Conservation (phyloP, 306 rosid genomes). For the Lablab purpureus region DNA sequence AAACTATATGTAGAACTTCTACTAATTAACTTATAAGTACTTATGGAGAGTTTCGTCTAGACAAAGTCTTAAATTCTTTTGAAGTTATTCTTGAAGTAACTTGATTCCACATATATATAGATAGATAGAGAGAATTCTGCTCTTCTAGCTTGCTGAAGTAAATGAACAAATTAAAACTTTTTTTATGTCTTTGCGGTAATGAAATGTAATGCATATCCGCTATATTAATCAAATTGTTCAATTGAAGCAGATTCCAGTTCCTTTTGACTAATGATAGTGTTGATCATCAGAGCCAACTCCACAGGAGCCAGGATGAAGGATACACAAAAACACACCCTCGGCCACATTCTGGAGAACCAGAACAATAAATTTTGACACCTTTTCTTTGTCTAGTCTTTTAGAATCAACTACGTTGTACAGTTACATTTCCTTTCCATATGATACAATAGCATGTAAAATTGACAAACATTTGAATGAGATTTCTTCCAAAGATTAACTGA, state of each 20-base stretch:
- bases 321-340: constrained; percentile 1
- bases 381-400: not conserved
- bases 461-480: not conserved
- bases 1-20: no score
- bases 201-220: not conserved
- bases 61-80: no score
- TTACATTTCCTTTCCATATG: constrained; percentile 20
- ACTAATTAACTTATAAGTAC: no score
- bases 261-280: not conserved
- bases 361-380: constrained; percentile 10
- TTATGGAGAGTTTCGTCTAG: no score
- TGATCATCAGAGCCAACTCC: not conserved
- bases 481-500: not conserved
- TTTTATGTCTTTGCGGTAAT: no score
- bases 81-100: no score
- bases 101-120: no score
- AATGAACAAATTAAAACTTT: constrained; percentile 3
- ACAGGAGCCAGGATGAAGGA: not conserved
- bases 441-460: constrained; percentile 12
- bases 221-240: not conserved
- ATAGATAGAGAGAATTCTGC: no score
- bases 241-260: not conserved
- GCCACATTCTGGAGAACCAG: not conserved
- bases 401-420: not conserved
- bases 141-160: not conserved